phyloP scores from a whole-genome alignment of 441 rosid genomes.

The Corymbia citriodora region DNA sequence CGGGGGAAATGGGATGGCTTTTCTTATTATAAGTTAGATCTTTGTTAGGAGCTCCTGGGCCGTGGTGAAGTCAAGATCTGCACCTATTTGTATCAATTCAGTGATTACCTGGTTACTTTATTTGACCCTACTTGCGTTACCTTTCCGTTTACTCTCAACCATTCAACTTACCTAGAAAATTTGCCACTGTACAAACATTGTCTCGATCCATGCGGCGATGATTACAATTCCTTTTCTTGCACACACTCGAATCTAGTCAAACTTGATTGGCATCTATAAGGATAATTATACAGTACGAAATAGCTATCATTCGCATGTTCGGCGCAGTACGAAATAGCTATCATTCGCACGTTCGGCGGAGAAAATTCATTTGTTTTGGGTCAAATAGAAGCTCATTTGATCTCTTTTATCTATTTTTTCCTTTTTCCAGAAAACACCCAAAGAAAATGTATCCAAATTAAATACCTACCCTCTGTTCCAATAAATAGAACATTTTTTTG shows the following conservation, averaged over 20 bases:
- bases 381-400: too few relatives aligned
- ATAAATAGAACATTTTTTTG: not conserved
- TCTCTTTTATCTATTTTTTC: not conserved
- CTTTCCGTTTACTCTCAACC: not conserved
- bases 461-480: not conserved
- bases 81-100: not conserved
- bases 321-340: not conserved
- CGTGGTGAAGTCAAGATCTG: not conserved
- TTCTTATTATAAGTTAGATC: not conserved
- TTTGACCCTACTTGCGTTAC: not conserved
- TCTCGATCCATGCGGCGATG: not conserved
- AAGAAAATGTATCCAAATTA: not conserved
- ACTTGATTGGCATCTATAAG: not conserved
- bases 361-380: not conserved
- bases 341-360: rapidly evolving
- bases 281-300: too few relatives aligned
- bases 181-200: not conserved
- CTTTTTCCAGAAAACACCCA: not conserved
- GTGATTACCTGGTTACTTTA: not conserved
- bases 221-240: not conserved
- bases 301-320: not conserved
- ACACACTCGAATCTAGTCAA: not conserved
- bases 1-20: not conserved
- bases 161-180: not conserved
- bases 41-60: not conserved